Percentiles rank a stretch among this genome's conserved stretches.
These are phyloP conservation scores for Fusarium sulawesiense DNA, from an alignment of 2,329 filamentous ascomycete genomes.

Conservation along the genomic window DNA sequence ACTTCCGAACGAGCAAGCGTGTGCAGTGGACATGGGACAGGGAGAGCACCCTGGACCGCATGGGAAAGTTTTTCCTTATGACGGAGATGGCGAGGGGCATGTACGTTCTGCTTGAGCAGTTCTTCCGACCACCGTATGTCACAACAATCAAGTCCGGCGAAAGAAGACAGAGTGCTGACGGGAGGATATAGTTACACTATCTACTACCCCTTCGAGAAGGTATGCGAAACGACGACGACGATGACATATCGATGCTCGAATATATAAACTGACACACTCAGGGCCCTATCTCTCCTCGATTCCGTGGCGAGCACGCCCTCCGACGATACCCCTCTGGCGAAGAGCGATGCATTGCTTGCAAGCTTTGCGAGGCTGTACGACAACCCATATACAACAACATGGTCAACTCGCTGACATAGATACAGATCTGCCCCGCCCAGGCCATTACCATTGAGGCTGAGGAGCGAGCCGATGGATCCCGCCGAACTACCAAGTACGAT, in stretches of 20 bases:
- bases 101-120: conserved; percentile 98
- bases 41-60: conserved; percentile 82
- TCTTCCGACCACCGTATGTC: conserved; percentile 95
- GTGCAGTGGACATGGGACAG: conserved; percentile 83
- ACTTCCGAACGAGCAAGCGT: conserved; percentile 80
- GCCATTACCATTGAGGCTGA: conserved; percentile 99
- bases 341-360: conserved; percentile 99
- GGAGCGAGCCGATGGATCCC: conserved; percentile 94
- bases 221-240: conserved; percentile 48
- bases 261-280: conserved; percentile 47
- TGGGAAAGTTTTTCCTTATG: conserved; percentile 94
- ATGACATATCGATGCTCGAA: conserved; percentile 1
- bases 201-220: conserved; percentile 98
- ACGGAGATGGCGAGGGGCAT: conserved; percentile 97
- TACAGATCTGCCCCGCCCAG: conserved; percentile 89
- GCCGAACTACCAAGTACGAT: conserved; percentile 96
- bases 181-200: conserved; percentile 84
- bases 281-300: conserved; percentile 96
- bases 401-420: conserved; percentile 22
- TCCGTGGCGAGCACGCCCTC: conserved; percentile 97
- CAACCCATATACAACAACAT: background rate
- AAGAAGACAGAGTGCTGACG: conserved; percentile 25
- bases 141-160: background rate
- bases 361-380: conserved; percentile 90
- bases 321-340: conserved; percentile 96